These are phyloP conservation scores for Neocucurbitaria cava DNA, from an alignment of 2,329 filamentous ascomycete genomes.

Conservation along the genomic window DNA sequence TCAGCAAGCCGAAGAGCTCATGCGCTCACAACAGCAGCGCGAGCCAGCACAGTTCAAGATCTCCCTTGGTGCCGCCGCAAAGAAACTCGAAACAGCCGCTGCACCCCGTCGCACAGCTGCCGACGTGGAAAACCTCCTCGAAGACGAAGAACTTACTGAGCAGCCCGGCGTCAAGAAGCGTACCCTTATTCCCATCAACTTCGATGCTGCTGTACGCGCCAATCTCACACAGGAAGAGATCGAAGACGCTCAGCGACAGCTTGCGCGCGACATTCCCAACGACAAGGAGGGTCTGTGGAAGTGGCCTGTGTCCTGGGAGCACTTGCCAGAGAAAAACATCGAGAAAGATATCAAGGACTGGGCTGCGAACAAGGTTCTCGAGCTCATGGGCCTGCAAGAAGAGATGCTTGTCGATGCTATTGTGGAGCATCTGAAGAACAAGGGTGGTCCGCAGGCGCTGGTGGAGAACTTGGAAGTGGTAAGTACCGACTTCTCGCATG, in stretches of 20 bases:
- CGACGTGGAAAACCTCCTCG: constrained; percentile 91
- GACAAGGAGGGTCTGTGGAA: constrained; percentile 86
- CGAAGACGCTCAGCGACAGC: constrained; percentile 76
- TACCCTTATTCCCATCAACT: constrained; percentile 64
- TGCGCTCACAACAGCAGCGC: constrained; percentile 48
- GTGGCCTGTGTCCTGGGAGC: constrained; percentile 94
- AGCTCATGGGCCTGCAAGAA: constrained; percentile 95
- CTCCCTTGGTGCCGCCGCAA: constrained; percentile 84
- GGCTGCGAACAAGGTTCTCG: constrained; percentile 97
- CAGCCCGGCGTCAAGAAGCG: constrained; percentile 72
- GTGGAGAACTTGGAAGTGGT: constrained; percentile 86
- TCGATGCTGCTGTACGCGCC: constrained; percentile 53
- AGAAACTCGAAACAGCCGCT: constrained; percentile 67
- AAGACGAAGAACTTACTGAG: constrained; percentile 82
- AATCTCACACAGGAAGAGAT: constrained; percentile 84
- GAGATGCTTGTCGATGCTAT: constrained; percentile 94
- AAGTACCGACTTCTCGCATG: constrained; percentile 53
- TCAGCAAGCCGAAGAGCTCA: constrained; percentile 78
- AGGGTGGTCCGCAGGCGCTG: constrained; percentile 76
- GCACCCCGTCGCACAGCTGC: constrained; percentile 78
- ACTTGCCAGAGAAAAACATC: constrained; percentile 80
- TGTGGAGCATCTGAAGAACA: constrained; percentile 81
- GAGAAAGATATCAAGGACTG: constrained; percentile 89
- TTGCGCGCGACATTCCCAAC: constrained; percentile 89
- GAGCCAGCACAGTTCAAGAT: constrained; percentile 83